phyloP scores from a whole-genome alignment of 108 stramenopile genomes.

The Discostella stelligeroides region DNA sequence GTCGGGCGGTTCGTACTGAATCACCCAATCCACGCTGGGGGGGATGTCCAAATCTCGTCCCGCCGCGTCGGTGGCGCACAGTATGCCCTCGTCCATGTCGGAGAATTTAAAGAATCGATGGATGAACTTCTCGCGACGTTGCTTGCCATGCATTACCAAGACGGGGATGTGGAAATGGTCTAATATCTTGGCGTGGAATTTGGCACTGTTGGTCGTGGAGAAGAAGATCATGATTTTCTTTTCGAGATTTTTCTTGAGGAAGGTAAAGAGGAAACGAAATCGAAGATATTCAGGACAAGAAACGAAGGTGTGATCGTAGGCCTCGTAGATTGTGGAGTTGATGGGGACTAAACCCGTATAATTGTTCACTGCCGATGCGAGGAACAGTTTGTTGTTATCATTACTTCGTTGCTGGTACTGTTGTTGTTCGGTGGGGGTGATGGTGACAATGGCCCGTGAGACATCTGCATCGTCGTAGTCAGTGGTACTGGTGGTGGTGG shows the following conservation, averaged over 20 bases:
- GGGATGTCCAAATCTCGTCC: conserved; percentile 48
- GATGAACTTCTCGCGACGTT: conserved; percentile 30
- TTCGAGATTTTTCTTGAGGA: conserved; percentile 44
- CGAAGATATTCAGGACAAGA: conserved; percentile 40
- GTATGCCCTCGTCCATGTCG: conserved; percentile 39
- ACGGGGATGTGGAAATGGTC: conserved; percentile 33
- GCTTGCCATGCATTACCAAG: conserved; percentile 26
- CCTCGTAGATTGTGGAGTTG: conserved; percentile 33
- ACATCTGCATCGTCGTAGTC: neutral
- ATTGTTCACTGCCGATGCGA: conserved; percentile 45
- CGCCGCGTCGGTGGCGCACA: conserved; percentile 43
- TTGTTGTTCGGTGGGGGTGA: neutral
- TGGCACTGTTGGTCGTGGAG: conserved; percentile 32
- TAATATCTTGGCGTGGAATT: conserved; percentile 30
- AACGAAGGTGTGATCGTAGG: conserved; percentile 51
- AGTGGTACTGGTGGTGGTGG: no score
- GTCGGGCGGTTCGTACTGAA: conserved; percentile 47
- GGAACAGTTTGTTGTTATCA: conserved; percentile 13
- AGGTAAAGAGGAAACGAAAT: conserved; percentile 46
- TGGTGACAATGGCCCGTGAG: conserved; percentile 7
- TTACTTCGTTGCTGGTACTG: no score
- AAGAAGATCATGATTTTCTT: conserved; percentile 48
- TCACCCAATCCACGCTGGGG: conserved; percentile 42
- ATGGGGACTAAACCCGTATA: conserved; percentile 32
- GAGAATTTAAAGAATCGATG: conserved; percentile 43